Conservation (phyloP, 78 protist species). For the Emiliania huxleyi region DNA sequence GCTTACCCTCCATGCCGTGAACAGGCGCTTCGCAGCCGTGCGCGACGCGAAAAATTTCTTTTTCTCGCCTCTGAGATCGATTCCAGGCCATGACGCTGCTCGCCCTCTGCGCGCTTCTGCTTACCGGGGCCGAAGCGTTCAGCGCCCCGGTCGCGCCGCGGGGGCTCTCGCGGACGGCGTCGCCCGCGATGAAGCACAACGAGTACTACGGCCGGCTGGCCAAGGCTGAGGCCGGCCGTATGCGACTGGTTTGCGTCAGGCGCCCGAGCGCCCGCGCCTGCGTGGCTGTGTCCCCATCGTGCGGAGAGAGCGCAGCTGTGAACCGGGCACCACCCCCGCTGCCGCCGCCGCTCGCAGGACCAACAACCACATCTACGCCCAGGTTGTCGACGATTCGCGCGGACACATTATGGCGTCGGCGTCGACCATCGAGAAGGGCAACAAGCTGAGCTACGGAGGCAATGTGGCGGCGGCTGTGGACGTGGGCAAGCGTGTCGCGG, state of each 20-base stretch:
- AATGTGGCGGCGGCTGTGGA: not conserved
- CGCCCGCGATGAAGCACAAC: not conserved
- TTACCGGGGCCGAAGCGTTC: not conserved
- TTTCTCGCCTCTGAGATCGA: too few relatives aligned
- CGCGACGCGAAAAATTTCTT: too few relatives aligned
- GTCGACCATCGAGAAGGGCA: not conserved
- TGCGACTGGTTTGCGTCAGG: not conserved
- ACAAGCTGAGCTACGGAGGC: not conserved
- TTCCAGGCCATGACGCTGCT: too few relatives aligned
- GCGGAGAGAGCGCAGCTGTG: too few relatives aligned
- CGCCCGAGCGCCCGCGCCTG: not conserved
- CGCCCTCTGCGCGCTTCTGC: too few relatives aligned
- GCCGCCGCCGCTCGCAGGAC: not conserved
- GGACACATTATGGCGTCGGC: not conserved
- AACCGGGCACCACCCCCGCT: too few relatives aligned
- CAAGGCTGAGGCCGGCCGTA: not conserved
- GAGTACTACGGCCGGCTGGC: not conserved
- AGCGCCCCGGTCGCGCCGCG: not conserved
- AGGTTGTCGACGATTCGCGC: not conserved
- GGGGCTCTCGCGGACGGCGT: not conserved
- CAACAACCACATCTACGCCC: constrained; percentile 39
- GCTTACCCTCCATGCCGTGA: too few relatives aligned
- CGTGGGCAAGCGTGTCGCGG: not conserved
- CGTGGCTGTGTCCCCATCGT: not conserved
- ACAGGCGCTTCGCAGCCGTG: too few relatives aligned